Conservation (phyloP, 1,139 yeast species). For the Protomyces inouyei region DNA sequence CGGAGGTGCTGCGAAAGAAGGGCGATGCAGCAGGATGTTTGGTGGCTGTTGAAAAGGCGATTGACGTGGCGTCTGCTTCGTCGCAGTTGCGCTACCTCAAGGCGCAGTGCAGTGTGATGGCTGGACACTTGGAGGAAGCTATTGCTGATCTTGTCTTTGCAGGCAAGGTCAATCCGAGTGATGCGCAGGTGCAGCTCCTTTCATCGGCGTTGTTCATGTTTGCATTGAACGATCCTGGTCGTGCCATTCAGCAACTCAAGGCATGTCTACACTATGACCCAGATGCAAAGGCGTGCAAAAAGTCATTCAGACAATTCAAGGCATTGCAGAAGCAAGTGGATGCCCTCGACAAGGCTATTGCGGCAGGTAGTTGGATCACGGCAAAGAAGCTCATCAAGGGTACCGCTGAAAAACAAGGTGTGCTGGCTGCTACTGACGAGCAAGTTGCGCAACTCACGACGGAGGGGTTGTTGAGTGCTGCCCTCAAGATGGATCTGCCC, state of each 20-base stretch:
- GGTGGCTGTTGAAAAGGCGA: slow-evolving; percentile 36
- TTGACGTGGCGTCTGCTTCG: slow-evolving; percentile 37
- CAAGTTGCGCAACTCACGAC: slow-evolving; percentile 13
- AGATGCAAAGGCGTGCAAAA: slow-evolving; percentile 55
- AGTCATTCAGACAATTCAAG: slow-evolving; percentile 47
- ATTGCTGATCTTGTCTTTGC: slow-evolving; percentile 39
- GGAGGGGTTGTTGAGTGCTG: slow-evolving; percentile 10
- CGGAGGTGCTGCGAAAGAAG: slow-evolving; percentile 31
- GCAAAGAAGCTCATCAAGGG: slow-evolving; percentile 26
- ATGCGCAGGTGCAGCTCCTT: slow-evolving; percentile 29
- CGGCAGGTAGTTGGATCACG: slow-evolving; percentile 29
- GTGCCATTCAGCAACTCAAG: slow-evolving; percentile 50
- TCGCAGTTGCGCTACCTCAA: slow-evolving; percentile 36
- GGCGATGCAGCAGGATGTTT: slow-evolving; percentile 38
- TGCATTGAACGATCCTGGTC: slow-evolving; percentile 50
- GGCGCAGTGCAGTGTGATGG: slow-evolving; percentile 38
- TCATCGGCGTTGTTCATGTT: slow-evolving; percentile 48
- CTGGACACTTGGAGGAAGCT: slow-evolving; percentile 39
- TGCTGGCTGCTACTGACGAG: slow-evolving; percentile 18
- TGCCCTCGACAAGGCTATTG: slow-evolving; percentile 27
- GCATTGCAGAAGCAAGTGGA: slow-evolving; percentile 39
- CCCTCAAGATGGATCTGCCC: slow-evolving; percentile 30
- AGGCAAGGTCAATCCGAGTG: slow-evolving; percentile 32
- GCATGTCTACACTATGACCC: slow-evolving; percentile 66
- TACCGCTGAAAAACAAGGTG: slow-evolving; percentile 14